Evolutionary conservation across 192 early-diverging fungal species (phyloP), one percentile per base, ranked within the genome.

Genomic region (Entomortierella lignicola): DNA sequence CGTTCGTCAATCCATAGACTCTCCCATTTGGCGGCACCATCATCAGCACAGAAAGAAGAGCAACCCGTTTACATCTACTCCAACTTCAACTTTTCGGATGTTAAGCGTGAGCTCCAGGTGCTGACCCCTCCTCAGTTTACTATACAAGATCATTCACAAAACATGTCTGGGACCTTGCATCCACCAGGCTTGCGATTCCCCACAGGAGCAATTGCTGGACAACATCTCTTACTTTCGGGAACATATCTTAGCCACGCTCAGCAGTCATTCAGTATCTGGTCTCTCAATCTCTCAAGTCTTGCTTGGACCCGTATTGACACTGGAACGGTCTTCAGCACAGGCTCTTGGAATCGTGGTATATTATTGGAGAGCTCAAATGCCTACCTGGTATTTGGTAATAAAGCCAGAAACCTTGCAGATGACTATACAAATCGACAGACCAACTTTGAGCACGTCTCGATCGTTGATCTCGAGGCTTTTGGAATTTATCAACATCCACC

Each of bases 121-220:
- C 77, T 93, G 44, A 82, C 73, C 3, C 79, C 89, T 0, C 89
- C 90, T 26, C 77, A 83, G 20, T 88, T 87, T 63, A 69, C 63
- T n/a, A 81, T 87, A 17, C 82, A 88, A 57, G 90, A 94, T 55
- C 77, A 85, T 15, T 92, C 91, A 3, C 81, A 86, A 18, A 81
- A 85, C 44, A 88, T 94, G 77, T 63, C 85, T 1, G 92, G 91
- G n/a, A 75, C 82, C n/a, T n/a, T 70, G 8, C 72, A 87, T 30
- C 91, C 92, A 21, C 91, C 91, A 2, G 92, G 92, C n/a, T 74
- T 93, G 62, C 83, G 92, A 23, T 93, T 93, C 64, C 92, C 92
- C 25, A 84, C 89, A 13, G 91, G 91, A 17, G 84, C 86, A 37
- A 79, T 89, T 29, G 77, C 91, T 0, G 92, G 91, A 63, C 85